phyloP scores from a whole-genome alignment of 2,329 filamentous ascomycete species.

The Zarea fungicola region DNA sequence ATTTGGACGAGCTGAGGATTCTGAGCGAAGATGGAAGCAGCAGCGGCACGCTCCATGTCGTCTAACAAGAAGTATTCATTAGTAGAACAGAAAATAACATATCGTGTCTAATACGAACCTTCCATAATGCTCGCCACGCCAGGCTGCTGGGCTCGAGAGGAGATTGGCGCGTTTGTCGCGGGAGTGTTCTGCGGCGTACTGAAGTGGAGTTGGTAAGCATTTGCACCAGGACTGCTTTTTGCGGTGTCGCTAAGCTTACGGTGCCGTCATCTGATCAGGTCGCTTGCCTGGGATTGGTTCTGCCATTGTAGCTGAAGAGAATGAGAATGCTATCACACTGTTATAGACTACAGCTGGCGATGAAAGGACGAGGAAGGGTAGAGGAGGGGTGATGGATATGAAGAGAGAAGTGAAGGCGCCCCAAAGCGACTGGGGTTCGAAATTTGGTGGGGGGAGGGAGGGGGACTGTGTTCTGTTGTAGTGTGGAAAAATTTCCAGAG shows the following conservation, averaged over 20 bases:
- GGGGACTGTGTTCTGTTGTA: slow-evolving; percentile 14
- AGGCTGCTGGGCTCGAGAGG: slow-evolving; percentile 93
- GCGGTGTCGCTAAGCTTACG: slow-evolving; percentile 42
- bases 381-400: slow-evolving; percentile 25
- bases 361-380: slow-evolving; percentile 20
- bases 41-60: slow-evolving; percentile 80
- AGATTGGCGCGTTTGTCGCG: slow-evolving; percentile 91
- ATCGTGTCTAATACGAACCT: slow-evolving; percentile 55
- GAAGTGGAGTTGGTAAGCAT: slow-evolving; percentile 37
- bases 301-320: slow-evolving; percentile 45
- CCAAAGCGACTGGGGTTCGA: slow-evolving; percentile 26
- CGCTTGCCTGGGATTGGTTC: slow-evolving; percentile 62
- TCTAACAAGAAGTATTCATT: slow-evolving; percentile 51
- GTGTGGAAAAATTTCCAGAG: slow-evolving; percentile 29
- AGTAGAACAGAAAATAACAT: slow-evolving; percentile 18
- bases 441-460: slow-evolving; percentile 34
- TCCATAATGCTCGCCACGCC: slow-evolving; percentile 94
- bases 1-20: slow-evolving; percentile 93
- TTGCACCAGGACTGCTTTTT: slow-evolving; percentile 26
- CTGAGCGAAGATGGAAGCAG: slow-evolving; percentile 89
- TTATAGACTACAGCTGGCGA: slow-evolving; percentile 13
- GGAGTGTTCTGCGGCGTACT: slow-evolving; percentile 99
- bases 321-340: slow-evolving; percentile 12
- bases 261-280: slow-evolving; percentile 50
- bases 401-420: slow-evolving; percentile 29